Base-by-base conservation (phyloP, 306 rosid species). In the Cucurbita moschata region DNA sequence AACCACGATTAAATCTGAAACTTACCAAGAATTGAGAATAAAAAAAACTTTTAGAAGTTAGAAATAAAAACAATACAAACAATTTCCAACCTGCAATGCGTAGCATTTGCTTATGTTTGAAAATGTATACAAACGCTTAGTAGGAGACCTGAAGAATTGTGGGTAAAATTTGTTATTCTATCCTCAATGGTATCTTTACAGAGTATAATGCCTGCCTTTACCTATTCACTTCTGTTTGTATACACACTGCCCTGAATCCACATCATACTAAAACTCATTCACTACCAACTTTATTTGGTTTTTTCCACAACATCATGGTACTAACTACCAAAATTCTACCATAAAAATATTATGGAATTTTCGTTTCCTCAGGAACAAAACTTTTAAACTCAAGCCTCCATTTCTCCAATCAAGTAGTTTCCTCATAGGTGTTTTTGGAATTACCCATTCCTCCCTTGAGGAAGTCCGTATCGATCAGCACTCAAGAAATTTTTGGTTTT, bases 211-310 rank as follows among this genome's bases (percentile, higher is more conserved):
- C 52, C 71, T 72, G 43, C 55, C 71, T 74, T 86, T 82, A 85
- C 43, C 92, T 87, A 81, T 87, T 76, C 83, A 79, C 96, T 88
- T 90, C 83, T 77, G 40, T 84, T 87, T 66, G 72, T 66, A 87
- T 92, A 87, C 86, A 92, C 92, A 92, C 64, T 71, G 79, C 92
- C 88, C 88, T 78, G 67, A 81, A 77, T 81, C 79, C 82, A 72
- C 76, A 74, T 82, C 76, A 74, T 82, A 77, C 83, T 44, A 44
- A 43, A 66, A 66, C 72, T 66, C 72, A 66, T 40, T 69, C 82
- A 68, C 43, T 68, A 68, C 42, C 54, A 68, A 47, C 56, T 66
- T 70, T 70, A 70, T 51, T 47, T 23, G 59, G 60, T 70, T 70
- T 35, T 35, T 35, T 51, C 73, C 74, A 51, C 76, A 80, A 57